Percentiles rank a stretch among this genome's conserved stretches.
Evolutionary conservation across 192 early-diverging fungal genomes (phyloP).

Genomic region (Ramicandelaber brevisporus): DNA sequence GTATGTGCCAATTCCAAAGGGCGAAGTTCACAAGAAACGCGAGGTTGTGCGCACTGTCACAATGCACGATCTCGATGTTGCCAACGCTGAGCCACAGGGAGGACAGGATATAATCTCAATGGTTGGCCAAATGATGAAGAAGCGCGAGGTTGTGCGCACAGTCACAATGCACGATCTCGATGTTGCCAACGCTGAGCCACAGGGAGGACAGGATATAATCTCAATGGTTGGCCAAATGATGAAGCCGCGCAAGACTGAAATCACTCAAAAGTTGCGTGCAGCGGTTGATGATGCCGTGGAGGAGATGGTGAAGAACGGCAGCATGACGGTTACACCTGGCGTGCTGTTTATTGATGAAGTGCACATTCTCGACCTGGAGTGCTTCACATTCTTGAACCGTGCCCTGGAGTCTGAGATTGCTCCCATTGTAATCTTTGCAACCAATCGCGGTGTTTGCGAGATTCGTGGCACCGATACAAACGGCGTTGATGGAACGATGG

Average conservation of each 20-base stretch:
- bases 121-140: constrained; percentile 97
- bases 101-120: constrained; percentile 96
- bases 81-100: constrained; percentile 88
- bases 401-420: constrained; percentile 86
- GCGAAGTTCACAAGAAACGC: constrained; percentile 98
- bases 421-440: constrained; percentile 94
- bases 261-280: constrained; percentile 90
- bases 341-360: constrained; percentile 98
- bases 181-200: constrained; percentile 83
- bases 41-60: constrained; percentile 96
- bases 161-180: constrained; percentile 96
- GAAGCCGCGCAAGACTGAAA: constrained; percentile 99
- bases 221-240: constrained; percentile 96
- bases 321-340: constrained; percentile 88
- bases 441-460: constrained; percentile 84
- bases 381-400: constrained; percentile 96
- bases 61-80: constrained; percentile 89
- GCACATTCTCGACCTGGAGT: constrained; percentile 99
- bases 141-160: constrained; percentile 95
- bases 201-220: constrained; percentile 95
- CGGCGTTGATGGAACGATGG: constrained; percentile 21
- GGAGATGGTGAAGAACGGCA: constrained; percentile 95
- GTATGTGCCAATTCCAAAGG: constrained; percentile 93
- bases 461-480: constrained; percentile 45
- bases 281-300: constrained; percentile 99